Conservation (phyloP, 2,329 filamentous ascomycete genomes). For the Fusarium fracticaudum region DNA sequence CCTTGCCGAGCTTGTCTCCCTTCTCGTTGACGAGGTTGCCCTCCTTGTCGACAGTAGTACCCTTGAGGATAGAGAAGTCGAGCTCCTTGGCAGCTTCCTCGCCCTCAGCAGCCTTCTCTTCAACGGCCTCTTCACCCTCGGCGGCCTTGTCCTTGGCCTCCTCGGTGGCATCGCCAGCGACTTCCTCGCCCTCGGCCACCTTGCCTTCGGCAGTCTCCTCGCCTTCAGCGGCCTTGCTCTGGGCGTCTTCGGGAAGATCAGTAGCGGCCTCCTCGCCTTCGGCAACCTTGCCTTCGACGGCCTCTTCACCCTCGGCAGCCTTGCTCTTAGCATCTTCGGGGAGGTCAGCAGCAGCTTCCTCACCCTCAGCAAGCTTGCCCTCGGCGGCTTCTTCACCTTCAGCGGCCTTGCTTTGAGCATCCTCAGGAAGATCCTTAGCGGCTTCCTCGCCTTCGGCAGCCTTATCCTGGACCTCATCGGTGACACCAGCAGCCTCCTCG, state of each 20-base stretch:
- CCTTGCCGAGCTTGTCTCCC: slow-evolving; percentile 65
- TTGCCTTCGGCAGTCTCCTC: background rate
- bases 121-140: background rate
- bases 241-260: background rate
- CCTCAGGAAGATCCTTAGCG: slow-evolving; percentile 16
- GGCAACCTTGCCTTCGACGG: background rate
- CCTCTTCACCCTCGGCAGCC: slow-evolving; percentile 1
- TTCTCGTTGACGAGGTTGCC: slow-evolving; percentile 66
- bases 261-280: background rate
- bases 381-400: slow-evolving; percentile 6
- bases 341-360: background rate
- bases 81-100: slow-evolving; percentile 31
- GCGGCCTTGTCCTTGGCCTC: background rate
- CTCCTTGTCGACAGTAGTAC: slow-evolving; percentile 54
- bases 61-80: slow-evolving; percentile 33
- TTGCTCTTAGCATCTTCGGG: slow-evolving; percentile 14
- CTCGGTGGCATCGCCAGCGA: background rate
- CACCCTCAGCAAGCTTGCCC: slow-evolving; percentile 10
- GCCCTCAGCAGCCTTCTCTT: background rate
- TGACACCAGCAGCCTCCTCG: slow-evolving; percentile 44
- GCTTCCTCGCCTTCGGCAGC: slow-evolving; percentile 11
- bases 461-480: slow-evolving; percentile 38
- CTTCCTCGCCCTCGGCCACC: background rate
- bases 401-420: slow-evolving; percentile 37
- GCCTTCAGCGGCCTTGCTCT: background rate